Base-by-base conservation (phyloP, 169 alveolate species). In the Eimeria sp. region DNA sequence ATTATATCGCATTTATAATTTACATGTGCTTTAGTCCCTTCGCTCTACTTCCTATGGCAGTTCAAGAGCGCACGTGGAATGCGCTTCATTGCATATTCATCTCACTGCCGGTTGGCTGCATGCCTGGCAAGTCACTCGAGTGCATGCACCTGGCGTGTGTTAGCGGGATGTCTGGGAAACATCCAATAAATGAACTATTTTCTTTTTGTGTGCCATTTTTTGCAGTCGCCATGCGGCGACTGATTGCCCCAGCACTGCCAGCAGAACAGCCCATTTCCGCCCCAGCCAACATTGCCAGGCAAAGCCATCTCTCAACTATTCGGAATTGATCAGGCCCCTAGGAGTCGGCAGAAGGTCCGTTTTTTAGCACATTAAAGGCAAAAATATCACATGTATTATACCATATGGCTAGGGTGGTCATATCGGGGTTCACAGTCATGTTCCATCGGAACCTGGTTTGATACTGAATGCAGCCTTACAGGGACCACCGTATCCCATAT, bases 171-270 rank as follows among this genome's bases (percentile, higher is more conserved):
- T 78, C 88, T 78, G 66, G 52, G 68, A 52, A 46, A 11, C 27
- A 54, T 49, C 68, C 43, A 27, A 54, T 46, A 49, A 49, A 49
- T n/a, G 10, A 78, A 40, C 71, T 78, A 25, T 25, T 43, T 49
- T 78, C 68, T 54, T 49, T 46, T 78, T 54, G 27, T n/a, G 40
- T 78, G 11, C 88, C 66, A 52, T 52, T 78, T 78, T 52, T 49
- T 78, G 14, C 88, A 78, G 88, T 54, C 88, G 88, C 88, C 66
- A 78, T 78, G 88, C 88, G 88, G 88, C 88, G 49, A 52, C 49
- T 13, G 66, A 52, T n/a, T 78, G 71, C 88, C 66, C 88, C 88
- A 78, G 46, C 20, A 78, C 68, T 78, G 66, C 88, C 25, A 49
- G 88, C 64, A 78, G 88, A 46, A 78, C 88, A n/a, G 88, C 88